Evolutionary conservation across 495 filamentous ascomycete species (phyloP).

Genomic region (Aspergillus ellipticus): DNA sequence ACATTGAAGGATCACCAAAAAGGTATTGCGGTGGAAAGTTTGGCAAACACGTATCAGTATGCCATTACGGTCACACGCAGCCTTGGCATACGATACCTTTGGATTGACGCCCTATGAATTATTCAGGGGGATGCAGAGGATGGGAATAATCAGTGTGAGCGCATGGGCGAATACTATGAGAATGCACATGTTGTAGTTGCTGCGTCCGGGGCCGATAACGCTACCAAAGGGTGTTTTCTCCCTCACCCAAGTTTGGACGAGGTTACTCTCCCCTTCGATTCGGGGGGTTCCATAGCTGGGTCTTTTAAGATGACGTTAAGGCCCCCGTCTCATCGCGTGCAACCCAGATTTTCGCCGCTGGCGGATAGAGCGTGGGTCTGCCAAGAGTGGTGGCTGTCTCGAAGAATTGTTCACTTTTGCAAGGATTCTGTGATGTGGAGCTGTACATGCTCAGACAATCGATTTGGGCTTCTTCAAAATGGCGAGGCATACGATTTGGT

Average conservation of each 20-base stretch:
- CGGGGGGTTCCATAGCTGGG: neutral
- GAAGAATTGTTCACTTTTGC: neutral
- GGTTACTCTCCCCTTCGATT: neutral
- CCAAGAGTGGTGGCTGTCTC: neutral
- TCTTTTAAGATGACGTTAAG: neutral
- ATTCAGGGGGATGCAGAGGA: neutral
- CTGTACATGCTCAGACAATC: neutral
- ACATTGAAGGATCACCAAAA: neutral
- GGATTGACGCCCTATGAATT: neutral
- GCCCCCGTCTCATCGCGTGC: neutral
- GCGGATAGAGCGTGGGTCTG: neutral
- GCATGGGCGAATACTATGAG: neutral
- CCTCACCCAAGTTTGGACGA: neutral
- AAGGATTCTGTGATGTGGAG: neutral
- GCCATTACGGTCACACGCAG: neutral
- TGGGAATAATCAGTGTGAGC: neutral
- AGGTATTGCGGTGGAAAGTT: neutral
- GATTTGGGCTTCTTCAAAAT: neutral
- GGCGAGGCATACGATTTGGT: no score
- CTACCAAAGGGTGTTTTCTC: neutral
- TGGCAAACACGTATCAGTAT: neutral
- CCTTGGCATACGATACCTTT: neutral
- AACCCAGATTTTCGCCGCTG: neutral
- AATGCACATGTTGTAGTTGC: neutral
- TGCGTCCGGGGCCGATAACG: neutral